These are phyloP conservation scores for Rhodotorula mucilaginosa DNA, from an alignment of 1,284 basidiomycete species.

Conservation along the genomic window DNA sequence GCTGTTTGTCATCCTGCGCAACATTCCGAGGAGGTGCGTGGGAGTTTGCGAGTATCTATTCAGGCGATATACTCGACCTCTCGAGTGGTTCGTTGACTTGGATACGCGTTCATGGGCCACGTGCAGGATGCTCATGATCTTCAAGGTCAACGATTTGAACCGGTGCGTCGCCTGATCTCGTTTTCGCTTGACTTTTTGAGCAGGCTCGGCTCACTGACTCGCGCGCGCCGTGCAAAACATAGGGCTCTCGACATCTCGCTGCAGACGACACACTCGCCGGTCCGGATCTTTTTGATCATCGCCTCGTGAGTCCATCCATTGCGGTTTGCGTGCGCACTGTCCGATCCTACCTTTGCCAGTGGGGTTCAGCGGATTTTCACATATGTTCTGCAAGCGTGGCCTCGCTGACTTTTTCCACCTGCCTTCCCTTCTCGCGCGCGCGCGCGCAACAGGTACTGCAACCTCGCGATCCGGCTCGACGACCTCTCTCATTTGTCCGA, in stretches of 20 bases:
- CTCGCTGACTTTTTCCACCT: background rate
- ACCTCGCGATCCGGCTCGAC: constrained; percentile 76
- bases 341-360: background rate
- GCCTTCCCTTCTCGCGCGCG: background rate
- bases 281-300: constrained; percentile 84
- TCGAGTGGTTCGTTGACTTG: too few species aligned
- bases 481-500: constrained; percentile 58
- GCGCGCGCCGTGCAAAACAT: background rate
- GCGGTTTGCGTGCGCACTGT: background rate
- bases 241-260: constrained; percentile 62
- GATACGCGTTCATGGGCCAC: constrained; percentile 26
- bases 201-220: constrained; percentile 32
- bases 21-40: constrained; percentile 64
- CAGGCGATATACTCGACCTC: too few species aligned
- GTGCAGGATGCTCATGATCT: constrained; percentile 67
- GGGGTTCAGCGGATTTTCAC: too few species aligned
- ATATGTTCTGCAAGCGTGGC: too few species aligned
- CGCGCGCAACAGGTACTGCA: constrained; percentile 61
- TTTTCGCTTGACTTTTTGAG: constrained; percentile 55
- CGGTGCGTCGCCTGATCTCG: constrained; percentile 36
- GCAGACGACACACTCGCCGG: constrained; percentile 57
- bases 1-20: constrained; percentile 77
- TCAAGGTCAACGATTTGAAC: constrained; percentile 57
- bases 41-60: too few species aligned
- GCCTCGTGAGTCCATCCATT: constrained; percentile 56